Base-by-base conservation (phyloP, 1,139 yeast genomes). In the Hemisphaericaspora lyxosophila region DNA sequence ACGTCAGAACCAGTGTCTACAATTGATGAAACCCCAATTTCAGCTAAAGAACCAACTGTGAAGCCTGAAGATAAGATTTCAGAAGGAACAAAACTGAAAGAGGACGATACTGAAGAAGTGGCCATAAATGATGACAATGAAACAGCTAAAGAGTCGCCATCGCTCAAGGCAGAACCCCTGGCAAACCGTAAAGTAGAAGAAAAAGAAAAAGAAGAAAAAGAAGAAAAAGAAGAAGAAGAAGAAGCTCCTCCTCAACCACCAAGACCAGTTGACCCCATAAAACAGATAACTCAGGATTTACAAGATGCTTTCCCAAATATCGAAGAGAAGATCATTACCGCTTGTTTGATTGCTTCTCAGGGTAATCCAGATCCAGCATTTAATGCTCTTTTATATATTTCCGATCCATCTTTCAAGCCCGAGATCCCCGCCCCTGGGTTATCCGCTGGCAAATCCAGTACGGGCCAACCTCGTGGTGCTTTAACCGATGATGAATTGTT, bases 291-390 rank as follows among this genome's bases (percentile, higher is more conserved):
- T 45, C 66, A 71, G 23, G 77, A 79, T 41, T 68, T 89, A 48
- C 72, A 75, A 52, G 94, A 85, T 17, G 96, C 97, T 1, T 89
- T 89, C 59, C 97, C 97, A 1, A 64, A 68, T 16, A 64, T 78
- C 20, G 95, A 87, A 37, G 84, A 78, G 26, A 78, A 80, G 46
- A 75, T 81, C 46, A 71, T 88, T 46, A 78, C 82, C 34, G 90
- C 95, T 18, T 84, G 87, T 2, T 69, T 89, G 41, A 85, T 92
- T 54, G 97, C 97, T 2, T 80, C 95, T 13, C 79, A 75, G 35
- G 96, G 95, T 18, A 71, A 77, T 33, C 62, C 87, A 24, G 96
- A 88, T 50, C 82, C 87, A 0, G 95, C 97, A 0, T 90, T 90
- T 67, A 85, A 84, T 59, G 97, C 96, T 0, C 67, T 90, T 53